Percentiles rank a stretch among this genome's conserved stretches.
These are phyloP conservation scores for Globisporangium camurandrum DNA, from an alignment of 352 stramenopile species.

Conservation along the genomic window DNA sequence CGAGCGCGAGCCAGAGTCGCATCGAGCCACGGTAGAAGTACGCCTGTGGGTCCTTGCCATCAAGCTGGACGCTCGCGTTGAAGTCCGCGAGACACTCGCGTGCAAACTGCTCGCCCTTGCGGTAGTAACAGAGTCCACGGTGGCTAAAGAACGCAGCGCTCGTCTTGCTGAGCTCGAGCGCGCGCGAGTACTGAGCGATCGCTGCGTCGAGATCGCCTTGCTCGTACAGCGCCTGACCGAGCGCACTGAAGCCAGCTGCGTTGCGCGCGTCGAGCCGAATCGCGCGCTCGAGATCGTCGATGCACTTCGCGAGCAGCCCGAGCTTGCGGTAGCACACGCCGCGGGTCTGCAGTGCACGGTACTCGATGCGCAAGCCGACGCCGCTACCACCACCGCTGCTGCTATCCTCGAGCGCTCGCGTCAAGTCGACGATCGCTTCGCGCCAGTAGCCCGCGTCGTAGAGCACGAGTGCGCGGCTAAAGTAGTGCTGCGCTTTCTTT, in stretches of 20 bases:
- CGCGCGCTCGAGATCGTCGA: conserved; percentile 60
- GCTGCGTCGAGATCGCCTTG: conserved; percentile 40
- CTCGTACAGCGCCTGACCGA: conserved; percentile 66
- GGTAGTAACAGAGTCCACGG: conserved; percentile 64
- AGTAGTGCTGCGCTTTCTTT: conserved; percentile 65
- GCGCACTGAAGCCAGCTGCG: conserved; percentile 38
- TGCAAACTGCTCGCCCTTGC: conserved; percentile 43
- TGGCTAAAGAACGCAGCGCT: conserved; percentile 60
- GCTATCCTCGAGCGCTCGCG: conserved; percentile 61
- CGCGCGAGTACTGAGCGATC: conserved; percentile 48
- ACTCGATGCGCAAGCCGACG: conserved; percentile 53
- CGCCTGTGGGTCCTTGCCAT: conserved; percentile 59
- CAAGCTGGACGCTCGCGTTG: conserved; percentile 64
- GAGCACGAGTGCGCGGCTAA: conserved; percentile 67
- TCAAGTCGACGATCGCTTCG: conserved; percentile 68
- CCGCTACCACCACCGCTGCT: conserved; percentile 7
- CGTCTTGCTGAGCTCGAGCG: conserved; percentile 54
- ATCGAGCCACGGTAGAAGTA: conserved; percentile 76
- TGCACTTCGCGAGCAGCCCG: conserved; percentile 51
- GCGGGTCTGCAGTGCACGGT: conserved; percentile 55
- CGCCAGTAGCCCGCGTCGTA: conserved; percentile 55
- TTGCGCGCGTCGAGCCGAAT: conserved; percentile 71
- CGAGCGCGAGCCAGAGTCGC: conserved; percentile 48
- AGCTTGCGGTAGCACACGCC: conserved; percentile 60
- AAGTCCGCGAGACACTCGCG: conserved; percentile 59